phyloP scores from a whole-genome alignment of 2,329 filamentous ascomycete species.

The Dactylellina sp. region DNA sequence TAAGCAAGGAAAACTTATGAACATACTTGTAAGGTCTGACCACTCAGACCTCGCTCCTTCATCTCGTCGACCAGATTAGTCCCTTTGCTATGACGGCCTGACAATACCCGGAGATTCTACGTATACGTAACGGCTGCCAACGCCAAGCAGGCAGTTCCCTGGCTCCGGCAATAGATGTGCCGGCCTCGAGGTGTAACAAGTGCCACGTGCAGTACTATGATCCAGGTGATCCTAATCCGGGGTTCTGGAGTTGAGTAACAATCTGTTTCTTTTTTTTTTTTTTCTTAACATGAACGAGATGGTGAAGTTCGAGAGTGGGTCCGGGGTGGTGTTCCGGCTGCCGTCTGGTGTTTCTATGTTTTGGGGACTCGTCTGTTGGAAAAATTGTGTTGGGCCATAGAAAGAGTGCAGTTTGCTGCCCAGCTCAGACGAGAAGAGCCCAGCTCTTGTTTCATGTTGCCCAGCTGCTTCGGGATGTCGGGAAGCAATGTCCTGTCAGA shows the following conservation, averaged over 20 bases:
- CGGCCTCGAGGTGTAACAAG: conserved; percentile 51
- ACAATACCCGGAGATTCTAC: conserved; percentile 27
- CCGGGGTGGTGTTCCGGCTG: conserved; percentile 50
- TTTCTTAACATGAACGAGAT: conserved; percentile 5
- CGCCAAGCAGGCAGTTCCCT: conserved; percentile 3
- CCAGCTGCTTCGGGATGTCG: conserved; percentile 55
- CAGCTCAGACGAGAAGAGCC: conserved; percentile 30
- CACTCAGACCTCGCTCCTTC: conserved; percentile 1
- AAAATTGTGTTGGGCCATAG: conserved; percentile 43
- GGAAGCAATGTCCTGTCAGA: conserved; percentile 55
- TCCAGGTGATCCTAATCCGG: conserved; percentile 49
- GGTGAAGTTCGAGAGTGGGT: conserved; percentile 29
- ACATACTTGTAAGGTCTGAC: background rate
- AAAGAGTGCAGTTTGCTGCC: conserved; percentile 37
- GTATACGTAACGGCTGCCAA: conserved; percentile 27
- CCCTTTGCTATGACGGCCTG: conserved; percentile 16
- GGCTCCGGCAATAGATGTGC: conserved; percentile 53
- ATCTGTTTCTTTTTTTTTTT: conserved; percentile 3
- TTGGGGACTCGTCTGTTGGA: conserved; percentile 43
- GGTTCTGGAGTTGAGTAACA: conserved; percentile 6
- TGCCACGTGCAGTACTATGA: conserved; percentile 47
- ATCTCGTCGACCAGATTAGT: conserved; percentile 7
- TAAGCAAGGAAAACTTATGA: conserved; percentile 1
- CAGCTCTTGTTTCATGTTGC: conserved; percentile 51
- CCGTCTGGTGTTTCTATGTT: conserved; percentile 37